phyloP scores from a whole-genome alignment of 768 basidiomycete species.

The Sistotremastrum niveocremeum region DNA sequence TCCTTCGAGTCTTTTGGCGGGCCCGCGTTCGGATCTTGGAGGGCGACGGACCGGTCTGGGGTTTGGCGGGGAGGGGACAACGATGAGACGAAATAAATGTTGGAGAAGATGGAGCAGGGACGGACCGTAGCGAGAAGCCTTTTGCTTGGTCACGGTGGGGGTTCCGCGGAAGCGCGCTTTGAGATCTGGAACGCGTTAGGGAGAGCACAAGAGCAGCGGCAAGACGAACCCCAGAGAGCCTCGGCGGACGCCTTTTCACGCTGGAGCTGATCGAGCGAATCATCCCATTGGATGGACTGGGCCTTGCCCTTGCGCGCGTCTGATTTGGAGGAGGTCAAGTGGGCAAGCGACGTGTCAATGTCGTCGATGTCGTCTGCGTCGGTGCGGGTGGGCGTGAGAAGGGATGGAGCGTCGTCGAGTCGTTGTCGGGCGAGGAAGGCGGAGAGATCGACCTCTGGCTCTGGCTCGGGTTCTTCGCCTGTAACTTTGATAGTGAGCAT shows the following conservation, averaged over 20 bases:
- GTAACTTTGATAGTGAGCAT: too few relatives aligned
- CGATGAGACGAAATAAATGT: conserved; percentile 1
- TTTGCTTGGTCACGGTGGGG: neutral
- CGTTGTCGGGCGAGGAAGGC: conserved; percentile 52
- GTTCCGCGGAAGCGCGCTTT: conserved; percentile 38
- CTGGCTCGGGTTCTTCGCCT: conserved; percentile 44
- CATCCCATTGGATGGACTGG: conserved; percentile 55
- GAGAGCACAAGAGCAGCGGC: neutral
- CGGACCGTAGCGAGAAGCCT: neutral
- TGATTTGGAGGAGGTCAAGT: conserved; percentile 24
- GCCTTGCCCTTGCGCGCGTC: conserved; percentile 44
- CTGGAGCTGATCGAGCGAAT: conserved; percentile 46
- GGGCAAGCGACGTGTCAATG: conserved; percentile 44
- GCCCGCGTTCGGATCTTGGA: neutral
- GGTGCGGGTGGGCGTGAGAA: conserved; percentile 5
- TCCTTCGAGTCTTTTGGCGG: conserved; percentile 30
- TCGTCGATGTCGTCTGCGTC: conserved; percentile 34
- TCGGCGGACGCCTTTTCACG: conserved; percentile 64
- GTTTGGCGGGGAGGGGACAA: neutral
- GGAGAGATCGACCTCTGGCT: conserved; percentile 63
- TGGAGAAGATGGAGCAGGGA: neutral
- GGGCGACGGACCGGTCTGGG: neutral
- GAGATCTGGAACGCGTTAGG: conserved; percentile 27
- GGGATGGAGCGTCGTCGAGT: conserved; percentile 12
- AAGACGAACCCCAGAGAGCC: conserved; percentile 50